Evolutionary conservation across 1,284 basidiomycete genomes (phyloP), one percentile per base, ranked within the genome.

Genomic region (Naganishia sp.): DNA sequence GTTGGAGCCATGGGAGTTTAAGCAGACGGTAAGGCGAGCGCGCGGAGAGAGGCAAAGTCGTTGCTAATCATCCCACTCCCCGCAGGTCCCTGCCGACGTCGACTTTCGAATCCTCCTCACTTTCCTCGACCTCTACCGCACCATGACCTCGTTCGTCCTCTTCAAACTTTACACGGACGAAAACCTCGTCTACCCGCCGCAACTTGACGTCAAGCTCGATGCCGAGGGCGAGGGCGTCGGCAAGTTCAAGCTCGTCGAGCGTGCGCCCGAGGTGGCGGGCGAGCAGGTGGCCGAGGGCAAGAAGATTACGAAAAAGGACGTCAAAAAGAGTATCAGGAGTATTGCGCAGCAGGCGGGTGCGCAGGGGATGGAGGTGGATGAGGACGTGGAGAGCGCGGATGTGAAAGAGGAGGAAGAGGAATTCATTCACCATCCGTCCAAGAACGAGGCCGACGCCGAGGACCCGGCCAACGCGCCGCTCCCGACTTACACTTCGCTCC

Each of bases 31-130:
- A 73, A 68, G 86, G 63, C 50, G 28, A 31, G 25, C 16, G 18
- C 3, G 13, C 18, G 3, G 57, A 5, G 33, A 4, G 33, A 28
- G 10, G 31, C 18, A 33, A 28, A 39, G 42, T 50, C 50, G 21
- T 21, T 21, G 21, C 21, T 21, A 21, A 21, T 21, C 21, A 21
- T 21, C 21, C 21, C 21, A 21, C 21, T 0, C 39, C 53, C 9
- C 31, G 2, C 72, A 94, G 92, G 88, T 97, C 67, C 96, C 96
- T 9, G 80, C 87, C 55, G 95, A 99, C 75, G 94, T 99, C 70
- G 96, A 99, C 80, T 91, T 97, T 76, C 89, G 96, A 59, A 95
- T 99, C 64, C 96, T 99, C 89, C 82, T 97, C 72, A 99, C 96
- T 13, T 99, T 99, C 84, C 82, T 99, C 75, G 96, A 99, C 79